Base-by-base conservation (phyloP, 257 asterid genomes). In the Solanum medicagineum region DNA sequence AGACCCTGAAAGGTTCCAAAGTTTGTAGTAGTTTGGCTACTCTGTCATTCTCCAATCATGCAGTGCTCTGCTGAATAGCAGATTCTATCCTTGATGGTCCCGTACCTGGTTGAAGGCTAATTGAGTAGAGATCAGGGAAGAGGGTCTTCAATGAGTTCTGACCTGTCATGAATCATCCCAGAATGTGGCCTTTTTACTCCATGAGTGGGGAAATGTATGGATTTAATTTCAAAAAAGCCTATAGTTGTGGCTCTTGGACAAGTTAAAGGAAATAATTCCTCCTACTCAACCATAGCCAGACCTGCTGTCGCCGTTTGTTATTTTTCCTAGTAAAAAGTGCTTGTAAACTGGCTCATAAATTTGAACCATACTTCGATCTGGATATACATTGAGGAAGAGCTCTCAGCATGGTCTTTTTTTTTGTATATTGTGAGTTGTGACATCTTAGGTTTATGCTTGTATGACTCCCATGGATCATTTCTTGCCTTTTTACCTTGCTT, bases 401-500 rank as follows among this genome's bases (percentile, higher is more conserved):
- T 68, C 77, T 68, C 14, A 16, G 47, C 77, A 17, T 68, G 77
- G 77, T 70, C 29, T 70, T 19, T 17, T 42, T 19, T 36, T 4
- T 70, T 20, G 42, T 70, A 40, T 70, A 53, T 40, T 70, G 54
- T 70, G 29, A 70, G 45, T 75, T 47, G 82, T 24, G 62, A 79
- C 29, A 53, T 26, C 65, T 51, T 24, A 54, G 60, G 86, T 26
- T 10, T 79, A 57, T 73, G 57, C 83, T 73, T 44, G 40, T 36
- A 26, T 85, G 47, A 87, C 70, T 15, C 57, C 47, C 80, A 26
- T 59, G 19, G 84, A 86, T 83, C 24, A 45, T 82, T 69, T 85
- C 92, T 91, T 60, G 87, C 86, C 86, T 15, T 75, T 89, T 87
- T 85, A 16, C 47, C 81, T 88, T 83, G 74, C 85, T 93, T 88